Conservation (phyloP, 371 early-diverging fungal genomes). For the Coemansia sp. region DNA sequence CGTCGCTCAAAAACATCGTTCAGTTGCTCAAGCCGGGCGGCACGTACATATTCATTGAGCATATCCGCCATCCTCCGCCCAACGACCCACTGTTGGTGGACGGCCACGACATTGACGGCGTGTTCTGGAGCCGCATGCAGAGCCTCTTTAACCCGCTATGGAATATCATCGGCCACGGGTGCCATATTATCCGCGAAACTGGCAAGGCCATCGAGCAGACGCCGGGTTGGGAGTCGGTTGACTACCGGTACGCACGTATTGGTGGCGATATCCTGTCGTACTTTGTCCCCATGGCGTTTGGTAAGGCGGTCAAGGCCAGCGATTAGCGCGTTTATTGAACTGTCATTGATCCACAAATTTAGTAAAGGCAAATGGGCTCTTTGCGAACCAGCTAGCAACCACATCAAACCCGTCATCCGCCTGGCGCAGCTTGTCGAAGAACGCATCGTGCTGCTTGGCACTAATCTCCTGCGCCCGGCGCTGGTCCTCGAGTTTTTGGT, state of each 20-base stretch:
- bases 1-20: conserved; percentile 20
- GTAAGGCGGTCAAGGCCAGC: conserved; percentile 27
- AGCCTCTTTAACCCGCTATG: conserved; percentile 42
- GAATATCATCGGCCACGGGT: conserved; percentile 37
- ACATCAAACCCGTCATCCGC: conserved; percentile 82
- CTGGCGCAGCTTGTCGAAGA: conserved; percentile 68
- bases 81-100: conserved; percentile 18
- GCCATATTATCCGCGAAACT: conserved; percentile 36
- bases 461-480: conserved; percentile 72
- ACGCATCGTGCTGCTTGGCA: conserved; percentile 76
- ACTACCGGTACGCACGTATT: conserved; percentile 33
- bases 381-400: conserved; percentile 85
- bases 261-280: conserved; percentile 19
- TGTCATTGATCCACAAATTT: conserved; percentile 60
- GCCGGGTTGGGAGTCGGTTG: conserved; percentile 29
- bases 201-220: conserved; percentile 23
- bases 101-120: conserved; percentile 21
- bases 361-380: conserved; percentile 79
- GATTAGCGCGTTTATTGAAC: neutral
- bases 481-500: conserved; percentile 77
- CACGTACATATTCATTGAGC: conserved; percentile 47
- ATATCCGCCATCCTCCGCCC: conserved; percentile 31
- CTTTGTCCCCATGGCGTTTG: conserved; percentile 39
- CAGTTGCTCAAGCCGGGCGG: conserved; percentile 41
- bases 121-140: conserved; percentile 35